These are phyloP conservation scores for Penicillium paneum DNA, from an alignment of 2,329 filamentous ascomycete genomes.

Conservation along the genomic window DNA sequence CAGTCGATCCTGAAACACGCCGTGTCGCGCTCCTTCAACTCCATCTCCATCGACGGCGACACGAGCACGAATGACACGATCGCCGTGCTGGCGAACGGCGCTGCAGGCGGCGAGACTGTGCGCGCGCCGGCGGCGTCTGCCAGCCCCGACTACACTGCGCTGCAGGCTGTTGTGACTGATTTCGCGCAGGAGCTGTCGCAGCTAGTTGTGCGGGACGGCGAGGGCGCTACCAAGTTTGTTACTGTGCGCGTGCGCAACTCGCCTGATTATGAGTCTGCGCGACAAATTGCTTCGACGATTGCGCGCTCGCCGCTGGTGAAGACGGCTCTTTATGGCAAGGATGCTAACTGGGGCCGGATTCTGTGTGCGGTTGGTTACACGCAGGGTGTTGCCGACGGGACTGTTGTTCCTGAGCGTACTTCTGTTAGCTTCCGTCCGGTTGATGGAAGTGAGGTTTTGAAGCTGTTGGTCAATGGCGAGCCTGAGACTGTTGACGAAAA, in stretches of 20 bases:
- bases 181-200: slow-evolving; percentile 85
- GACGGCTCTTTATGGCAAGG: slow-evolving; percentile 92
- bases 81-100: slow-evolving; percentile 91
- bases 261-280: slow-evolving; percentile 65
- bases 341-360: slow-evolving; percentile 98
- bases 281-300: slow-evolving; percentile 80
- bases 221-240: slow-evolving; percentile 97
- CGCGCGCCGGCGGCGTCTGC: slow-evolving; percentile 38
- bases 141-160: slow-evolving; percentile 63
- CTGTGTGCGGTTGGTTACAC: slow-evolving; percentile 89
- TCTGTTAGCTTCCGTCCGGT: slow-evolving; percentile 61
- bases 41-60: slow-evolving; percentile 94
- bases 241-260: slow-evolving; percentile 81
- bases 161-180: slow-evolving; percentile 67
- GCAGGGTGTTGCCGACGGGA: slow-evolving; percentile 45
- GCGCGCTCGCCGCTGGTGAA: slow-evolving; percentile 92
- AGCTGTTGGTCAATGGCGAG: slow-evolving; percentile 59
- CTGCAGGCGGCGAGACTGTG: slow-evolving; percentile 70
- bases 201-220: slow-evolving; percentile 90
- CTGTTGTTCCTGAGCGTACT: slow-evolving; percentile 54
- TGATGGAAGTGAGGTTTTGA: slow-evolving; percentile 56
- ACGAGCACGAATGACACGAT: slow-evolving; percentile 97
- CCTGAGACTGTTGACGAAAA: slow-evolving; percentile 61
- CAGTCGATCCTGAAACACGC: slow-evolving; percentile 68
- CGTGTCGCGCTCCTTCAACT: slow-evolving; percentile 86